Conservation (phyloP, 78 protist genomes). For the Dictyostelium intermedium region DNA sequence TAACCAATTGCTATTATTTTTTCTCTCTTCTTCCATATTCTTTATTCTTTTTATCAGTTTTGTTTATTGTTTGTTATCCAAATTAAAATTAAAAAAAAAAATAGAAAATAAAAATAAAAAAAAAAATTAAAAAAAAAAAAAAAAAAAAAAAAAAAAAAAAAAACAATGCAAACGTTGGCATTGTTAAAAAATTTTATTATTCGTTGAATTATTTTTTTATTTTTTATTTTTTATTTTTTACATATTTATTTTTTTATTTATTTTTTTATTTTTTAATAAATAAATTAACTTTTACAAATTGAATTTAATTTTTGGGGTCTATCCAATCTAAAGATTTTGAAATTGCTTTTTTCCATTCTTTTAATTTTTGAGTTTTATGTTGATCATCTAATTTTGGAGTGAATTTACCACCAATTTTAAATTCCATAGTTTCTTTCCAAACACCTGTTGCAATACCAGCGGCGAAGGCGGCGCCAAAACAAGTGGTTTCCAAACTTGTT, state of each 20-base stretch:
- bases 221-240: background rate
- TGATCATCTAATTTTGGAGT: background rate
- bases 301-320: background rate
- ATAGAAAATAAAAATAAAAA: constrained; percentile 8
- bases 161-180: background rate
- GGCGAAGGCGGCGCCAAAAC: constrained; percentile 92
- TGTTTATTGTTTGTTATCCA: too few relatives aligned
- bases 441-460: constrained; percentile 83
- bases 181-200: background rate
- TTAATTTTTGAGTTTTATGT: background rate
- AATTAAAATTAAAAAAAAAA: background rate
- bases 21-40: background rate
- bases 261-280: background rate
- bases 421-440: constrained; percentile 20
- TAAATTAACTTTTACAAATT: too few relatives aligned
- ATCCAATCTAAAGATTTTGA: constrained; percentile 83
- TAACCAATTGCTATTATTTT: background rate
- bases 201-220: background rate
- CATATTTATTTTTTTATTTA: background rate
- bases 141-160: background rate
- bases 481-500: constrained; percentile 83
- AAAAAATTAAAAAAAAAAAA: background rate
- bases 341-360: constrained; percentile 81
- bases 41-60: background rate
- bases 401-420: constrained; percentile 20